phyloP scores from a whole-genome alignment of 345 rosid genomes.

The Durio zibethinus region DNA sequence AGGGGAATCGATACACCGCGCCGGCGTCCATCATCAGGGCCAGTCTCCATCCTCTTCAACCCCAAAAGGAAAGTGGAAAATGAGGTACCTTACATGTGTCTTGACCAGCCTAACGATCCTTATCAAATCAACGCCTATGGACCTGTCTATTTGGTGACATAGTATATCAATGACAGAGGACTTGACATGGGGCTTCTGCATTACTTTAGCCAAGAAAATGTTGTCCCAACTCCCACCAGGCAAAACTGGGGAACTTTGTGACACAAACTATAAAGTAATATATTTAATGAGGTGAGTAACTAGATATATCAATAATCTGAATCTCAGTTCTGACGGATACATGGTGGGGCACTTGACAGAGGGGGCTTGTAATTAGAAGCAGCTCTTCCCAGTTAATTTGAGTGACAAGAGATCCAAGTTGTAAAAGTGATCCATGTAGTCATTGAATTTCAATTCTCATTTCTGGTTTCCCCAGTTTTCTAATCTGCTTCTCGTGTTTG shows the following conservation, averaged over 20 bases:
- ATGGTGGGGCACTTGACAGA: conserved; percentile 4
- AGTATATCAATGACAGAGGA: background rate
- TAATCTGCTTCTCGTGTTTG: background rate
- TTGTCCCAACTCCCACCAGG: conserved; percentile 8
- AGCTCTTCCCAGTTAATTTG: background rate
- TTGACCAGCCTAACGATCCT: conserved; percentile 29
- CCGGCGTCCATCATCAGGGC: conserved; percentile 40
- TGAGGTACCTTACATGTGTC: conserved; percentile 40
- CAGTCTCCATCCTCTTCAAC: conserved; percentile 34
- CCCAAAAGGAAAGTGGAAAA: conserved; percentile 27
- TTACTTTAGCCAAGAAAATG: conserved; percentile 3
- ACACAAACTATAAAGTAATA: background rate
- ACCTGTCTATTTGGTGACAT: conserved; percentile 54
- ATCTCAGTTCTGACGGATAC: background rate
- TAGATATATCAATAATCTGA: background rate
- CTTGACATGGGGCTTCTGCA: conserved; percentile 1
- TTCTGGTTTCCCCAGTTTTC: background rate
- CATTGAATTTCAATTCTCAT: background rate
- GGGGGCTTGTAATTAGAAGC: background rate
- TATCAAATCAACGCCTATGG: conserved; percentile 38
- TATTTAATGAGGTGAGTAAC: background rate
- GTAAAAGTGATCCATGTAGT: background rate
- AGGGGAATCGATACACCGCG: conserved; percentile 18
- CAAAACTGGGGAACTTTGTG: background rate
- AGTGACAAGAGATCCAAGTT: background rate